Conservation (phyloP, 2,329 filamentous ascomycete species). For the Bipolaris zeicola region DNA sequence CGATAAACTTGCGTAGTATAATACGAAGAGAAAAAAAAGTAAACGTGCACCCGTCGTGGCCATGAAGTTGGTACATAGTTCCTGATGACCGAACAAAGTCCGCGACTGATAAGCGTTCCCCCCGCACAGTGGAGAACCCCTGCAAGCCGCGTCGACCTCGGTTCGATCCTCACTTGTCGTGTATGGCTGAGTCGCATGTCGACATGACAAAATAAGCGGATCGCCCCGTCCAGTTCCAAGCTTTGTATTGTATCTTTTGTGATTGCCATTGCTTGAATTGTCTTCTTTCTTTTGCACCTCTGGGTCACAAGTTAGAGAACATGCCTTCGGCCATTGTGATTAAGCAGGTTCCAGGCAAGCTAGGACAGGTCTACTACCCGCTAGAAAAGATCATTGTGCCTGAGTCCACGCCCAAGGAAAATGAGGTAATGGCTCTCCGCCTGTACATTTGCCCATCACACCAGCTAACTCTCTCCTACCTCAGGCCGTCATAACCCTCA, state of each 20-base stretch:
- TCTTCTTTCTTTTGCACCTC: not conserved
- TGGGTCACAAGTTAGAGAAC: not conserved
- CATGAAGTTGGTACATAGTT: not conserved
- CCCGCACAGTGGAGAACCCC: conserved; percentile 15
- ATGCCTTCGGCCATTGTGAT: conserved; percentile 66
- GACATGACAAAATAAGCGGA: conserved; percentile 1
- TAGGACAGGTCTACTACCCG: conserved; percentile 85
- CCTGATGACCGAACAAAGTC: conserved; percentile 1
- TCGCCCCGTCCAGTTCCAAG: not conserved
- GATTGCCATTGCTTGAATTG: not conserved
- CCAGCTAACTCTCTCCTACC: conserved; percentile 44
- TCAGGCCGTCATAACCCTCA: conserved; percentile 76
- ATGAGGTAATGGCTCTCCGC: conserved; percentile 27
- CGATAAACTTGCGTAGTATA: too few relatives aligned
- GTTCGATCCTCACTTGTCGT: conserved; percentile 13
- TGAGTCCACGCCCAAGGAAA: conserved; percentile 36
- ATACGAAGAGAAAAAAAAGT: not conserved
- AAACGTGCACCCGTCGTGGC: not conserved
- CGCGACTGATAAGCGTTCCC: conserved; percentile 1
- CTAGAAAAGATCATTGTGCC: conserved; percentile 46
- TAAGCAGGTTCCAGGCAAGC: conserved; percentile 76
- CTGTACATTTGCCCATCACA: not conserved
- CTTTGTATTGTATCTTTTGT: not conserved
- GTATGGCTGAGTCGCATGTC: conserved; percentile 10
- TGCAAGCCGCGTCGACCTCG: conserved; percentile 14